Evolutionary conservation across 2,329 filamentous ascomycete species (phyloP).

Genomic region (Xylariomycetidae sp.): DNA sequence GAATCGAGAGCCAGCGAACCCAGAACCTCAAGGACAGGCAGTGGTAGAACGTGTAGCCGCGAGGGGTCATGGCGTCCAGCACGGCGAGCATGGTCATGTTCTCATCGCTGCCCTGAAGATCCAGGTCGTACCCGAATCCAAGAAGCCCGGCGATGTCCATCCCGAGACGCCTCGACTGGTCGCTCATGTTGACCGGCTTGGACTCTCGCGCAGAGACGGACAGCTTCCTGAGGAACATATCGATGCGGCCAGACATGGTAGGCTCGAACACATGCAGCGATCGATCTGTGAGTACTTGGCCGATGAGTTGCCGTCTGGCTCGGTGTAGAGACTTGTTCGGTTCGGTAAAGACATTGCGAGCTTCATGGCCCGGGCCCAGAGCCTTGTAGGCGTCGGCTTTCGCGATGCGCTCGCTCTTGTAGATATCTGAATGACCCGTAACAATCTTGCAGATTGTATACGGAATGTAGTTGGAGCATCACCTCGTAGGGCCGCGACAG

Average conservation of each 20-base stretch:
- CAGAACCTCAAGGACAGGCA: not conserved
- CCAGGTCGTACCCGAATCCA: slow-evolving; percentile 3
- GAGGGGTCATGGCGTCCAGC: slow-evolving; percentile 2
- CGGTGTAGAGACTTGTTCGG: slow-evolving; percentile 1
- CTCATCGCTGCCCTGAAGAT: not conserved
- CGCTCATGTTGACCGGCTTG: not conserved
- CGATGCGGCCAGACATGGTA: slow-evolving; percentile 1
- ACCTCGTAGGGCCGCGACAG: too few relatives aligned
- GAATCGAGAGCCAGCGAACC: slow-evolving; percentile 1
- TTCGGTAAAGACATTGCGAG: slow-evolving; percentile 2
- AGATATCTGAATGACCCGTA: too few relatives aligned
- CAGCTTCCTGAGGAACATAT: slow-evolving; percentile 1
- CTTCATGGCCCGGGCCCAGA: not conserved
- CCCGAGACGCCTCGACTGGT: not conserved
- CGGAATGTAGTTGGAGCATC: too few relatives aligned
- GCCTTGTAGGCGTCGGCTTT: slow-evolving; percentile 4
- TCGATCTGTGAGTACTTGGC: not conserved
- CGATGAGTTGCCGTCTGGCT: slow-evolving; percentile 1
- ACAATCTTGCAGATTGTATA: too few relatives aligned
- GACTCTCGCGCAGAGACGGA: not conserved
- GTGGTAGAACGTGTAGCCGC: slow-evolving; percentile 1
- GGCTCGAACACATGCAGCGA: slow-evolving; percentile 5
- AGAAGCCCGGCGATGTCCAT: slow-evolving; percentile 2
- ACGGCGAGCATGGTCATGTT: slow-evolving; percentile 4
- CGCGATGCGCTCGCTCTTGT: not conserved